These are phyloP conservation scores for Cladorrhinum sp. DNA, from an alignment of 2,329 filamentous ascomycete genomes.

Conservation along the genomic window DNA sequence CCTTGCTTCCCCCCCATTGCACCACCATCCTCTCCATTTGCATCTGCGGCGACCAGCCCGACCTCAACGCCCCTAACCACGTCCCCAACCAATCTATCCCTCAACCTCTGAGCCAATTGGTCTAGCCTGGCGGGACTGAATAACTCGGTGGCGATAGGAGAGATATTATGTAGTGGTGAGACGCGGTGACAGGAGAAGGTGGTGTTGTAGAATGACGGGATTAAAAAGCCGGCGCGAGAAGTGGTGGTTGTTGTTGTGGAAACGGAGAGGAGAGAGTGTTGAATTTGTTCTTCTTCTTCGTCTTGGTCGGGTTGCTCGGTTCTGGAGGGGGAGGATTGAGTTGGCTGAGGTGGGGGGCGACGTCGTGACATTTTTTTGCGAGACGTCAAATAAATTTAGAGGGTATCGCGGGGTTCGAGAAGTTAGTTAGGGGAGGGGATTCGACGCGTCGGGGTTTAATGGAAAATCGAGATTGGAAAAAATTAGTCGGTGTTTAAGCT, in stretches of 20 bases:
- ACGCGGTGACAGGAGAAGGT: conserved; percentile 56
- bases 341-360: background rate
- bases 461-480: too few species aligned
- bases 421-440: too few species aligned
- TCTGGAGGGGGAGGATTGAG: background rate
- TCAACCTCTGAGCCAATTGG: conserved; percentile 48
- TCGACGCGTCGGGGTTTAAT: too few species aligned
- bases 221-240: too few species aligned
- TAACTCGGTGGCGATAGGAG: too few species aligned
- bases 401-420: background rate
- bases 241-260: background rate
- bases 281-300: background rate
- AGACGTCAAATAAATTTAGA: background rate
- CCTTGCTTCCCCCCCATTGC: conserved; percentile 36
- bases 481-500: too few species aligned
- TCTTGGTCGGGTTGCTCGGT: too few species aligned
- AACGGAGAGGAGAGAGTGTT: background rate
- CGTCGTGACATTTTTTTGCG: background rate
- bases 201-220: conserved; percentile 50
- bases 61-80: conserved; percentile 60
- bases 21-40: conserved; percentile 14
- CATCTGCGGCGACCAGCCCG: conserved; percentile 41
- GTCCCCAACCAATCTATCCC: conserved; percentile 56
- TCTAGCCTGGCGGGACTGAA: too few species aligned
- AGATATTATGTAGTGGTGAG: too few species aligned